These are phyloP conservation scores for Camellia granthamiana DNA, from an alignment of 148 eudicot genomes.

Conservation along the genomic window DNA sequence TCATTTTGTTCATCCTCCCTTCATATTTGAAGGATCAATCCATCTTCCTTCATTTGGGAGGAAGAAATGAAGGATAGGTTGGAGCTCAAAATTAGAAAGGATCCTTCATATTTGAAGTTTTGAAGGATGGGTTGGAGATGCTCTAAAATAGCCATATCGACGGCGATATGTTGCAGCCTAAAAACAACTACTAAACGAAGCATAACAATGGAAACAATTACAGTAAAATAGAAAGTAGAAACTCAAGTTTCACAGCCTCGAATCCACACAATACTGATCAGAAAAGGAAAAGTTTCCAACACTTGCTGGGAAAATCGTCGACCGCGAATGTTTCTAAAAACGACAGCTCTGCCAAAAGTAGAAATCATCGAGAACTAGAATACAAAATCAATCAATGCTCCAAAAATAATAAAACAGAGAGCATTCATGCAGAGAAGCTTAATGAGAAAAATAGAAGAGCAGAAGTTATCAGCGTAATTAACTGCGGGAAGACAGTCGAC, in stretches of 20 bases:
- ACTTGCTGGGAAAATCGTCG: constrained; percentile 4
- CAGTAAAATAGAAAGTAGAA: neutral
- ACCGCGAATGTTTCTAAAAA: neutral
- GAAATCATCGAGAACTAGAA: neutral
- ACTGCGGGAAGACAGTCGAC: constrained; percentile 5
- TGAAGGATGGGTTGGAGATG: too few species aligned
- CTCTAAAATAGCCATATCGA: neutral
- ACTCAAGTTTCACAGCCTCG: constrained; percentile 1
- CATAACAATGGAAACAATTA: neutral
- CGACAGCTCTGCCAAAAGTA: neutral
- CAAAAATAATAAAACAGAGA: neutral
- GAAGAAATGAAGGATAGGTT: too few species aligned
- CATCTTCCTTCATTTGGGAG: too few species aligned
- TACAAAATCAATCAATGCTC: neutral
- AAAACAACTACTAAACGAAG: neutral
- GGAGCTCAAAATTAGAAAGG: too few species aligned
- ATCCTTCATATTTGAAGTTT: too few species aligned
- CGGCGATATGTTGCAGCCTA: neutral
- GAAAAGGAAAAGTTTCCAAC: neutral
- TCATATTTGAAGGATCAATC: too few species aligned
- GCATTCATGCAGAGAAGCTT: neutral
- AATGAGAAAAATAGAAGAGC: neutral
- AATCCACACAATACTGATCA: neutral
- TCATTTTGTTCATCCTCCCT: too few species aligned
- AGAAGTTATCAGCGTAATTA: neutral